Percentiles rank a stretch among this genome's conserved stretches.
Conservation (phyloP, 371 early-diverging fungal genomes). For the Syncephalastrum racemosum region DNA sequence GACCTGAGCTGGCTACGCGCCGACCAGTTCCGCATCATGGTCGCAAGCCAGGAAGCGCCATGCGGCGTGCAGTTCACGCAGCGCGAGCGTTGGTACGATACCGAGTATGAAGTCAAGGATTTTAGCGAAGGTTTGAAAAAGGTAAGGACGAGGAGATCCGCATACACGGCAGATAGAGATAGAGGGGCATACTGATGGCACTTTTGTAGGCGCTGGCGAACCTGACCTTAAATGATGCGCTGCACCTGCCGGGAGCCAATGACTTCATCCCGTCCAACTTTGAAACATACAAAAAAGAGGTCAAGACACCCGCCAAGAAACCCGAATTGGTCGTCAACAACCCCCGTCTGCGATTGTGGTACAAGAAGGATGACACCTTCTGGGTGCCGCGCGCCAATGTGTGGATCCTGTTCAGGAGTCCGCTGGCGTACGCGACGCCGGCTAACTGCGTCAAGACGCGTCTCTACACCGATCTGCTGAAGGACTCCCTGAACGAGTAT, state of each 20-base stretch:
- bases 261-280: slow-evolving; percentile 81
- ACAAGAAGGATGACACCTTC: slow-evolving; percentile 92
- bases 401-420: slow-evolving; percentile 59
- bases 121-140: slow-evolving; percentile 56
- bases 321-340: slow-evolving; percentile 67
- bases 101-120: slow-evolving; percentile 75
- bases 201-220: slow-evolving; percentile 45
- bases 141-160: slow-evolving; percentile 32
- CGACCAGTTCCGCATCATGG: slow-evolving; percentile 67
- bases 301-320: slow-evolving; percentile 28
- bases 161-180: background rate
- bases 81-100: slow-evolving; percentile 79
- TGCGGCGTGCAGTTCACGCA: slow-evolving; percentile 45
- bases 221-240: slow-evolving; percentile 46
- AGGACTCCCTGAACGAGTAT: slow-evolving; percentile 81
- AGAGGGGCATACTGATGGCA: background rate
- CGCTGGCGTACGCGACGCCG: slow-evolving; percentile 65
- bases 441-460: slow-evolving; percentile 52
- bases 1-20: slow-evolving; percentile 60
- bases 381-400: slow-evolving; percentile 77
- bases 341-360: slow-evolving; percentile 77
- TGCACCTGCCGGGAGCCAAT: slow-evolving; percentile 78
- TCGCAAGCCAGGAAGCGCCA: slow-evolving; percentile 48
- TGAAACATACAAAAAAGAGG: slow-evolving; percentile 53
- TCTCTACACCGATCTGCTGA: slow-evolving; percentile 75